Base-by-base conservation (phyloP, 805 yeast species). In the Saturnispora ahearnii region DNA sequence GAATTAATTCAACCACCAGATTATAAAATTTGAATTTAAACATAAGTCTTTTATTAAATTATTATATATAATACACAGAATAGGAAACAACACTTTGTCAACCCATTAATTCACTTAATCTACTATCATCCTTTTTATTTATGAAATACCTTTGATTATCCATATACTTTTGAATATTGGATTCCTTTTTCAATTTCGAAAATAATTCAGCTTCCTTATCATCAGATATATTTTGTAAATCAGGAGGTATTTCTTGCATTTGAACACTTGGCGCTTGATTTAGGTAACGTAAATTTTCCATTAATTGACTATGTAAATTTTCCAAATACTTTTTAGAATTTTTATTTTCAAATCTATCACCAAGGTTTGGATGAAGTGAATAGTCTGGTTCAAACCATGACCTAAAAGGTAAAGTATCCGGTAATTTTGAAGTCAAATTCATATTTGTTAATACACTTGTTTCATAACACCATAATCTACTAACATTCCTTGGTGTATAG, bases 231-330 rank as follows among this genome's bases (percentile, higher is more conserved):
- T 67, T 71, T 48, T 69, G 71, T 12, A 73, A 57, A 52, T 66
- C 70, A 1, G 96, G 96, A 2, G 97, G 97, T 7, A 87, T 78
- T 54, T 87, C 91, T 53, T 76, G 82, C 95, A 90, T 88, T 56
- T 87, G 84, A 8, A 93, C 98, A 57, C 95, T 83, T 11, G 99
- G 99, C 0, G 98, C 98, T 46, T 90, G 90, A 58, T 86, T 87
- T 51, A 91, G 66, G 60, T 73, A 84, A 56, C 97, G 67, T 44
- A 91, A 70, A 62, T 86, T 88, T 66, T 91, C 96, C 58, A 90
- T 64, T 28, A 88, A 77, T 54, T 85, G 82, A 50, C 79, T 79
- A 57, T 81, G 76, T 33, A 91, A 79, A 59, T 84, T 79, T 57
- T 93, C 96, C 49, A 93, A 72, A 61, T 87, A 88, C 62, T 84